Evolutionary conservation across 768 basidiomycete species (phyloP).

Genomic region (Fomitopsis pulvina): DNA sequence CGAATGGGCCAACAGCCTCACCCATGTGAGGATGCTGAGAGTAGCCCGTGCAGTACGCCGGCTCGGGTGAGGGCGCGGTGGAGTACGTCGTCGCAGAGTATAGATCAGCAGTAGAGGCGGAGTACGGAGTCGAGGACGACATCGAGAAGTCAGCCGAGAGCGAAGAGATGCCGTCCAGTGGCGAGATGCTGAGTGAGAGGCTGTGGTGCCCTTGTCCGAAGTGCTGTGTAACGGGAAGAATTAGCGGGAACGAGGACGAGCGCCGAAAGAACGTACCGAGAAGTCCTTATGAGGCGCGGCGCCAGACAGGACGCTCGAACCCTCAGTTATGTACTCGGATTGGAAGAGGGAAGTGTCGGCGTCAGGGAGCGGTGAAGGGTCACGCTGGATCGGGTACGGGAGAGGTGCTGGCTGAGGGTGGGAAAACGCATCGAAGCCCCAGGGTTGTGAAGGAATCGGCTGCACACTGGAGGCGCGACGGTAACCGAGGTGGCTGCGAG

Average conservation of each 20-base stretch:
- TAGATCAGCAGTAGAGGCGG: not conserved
- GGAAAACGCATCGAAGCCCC: conserved; percentile 23
- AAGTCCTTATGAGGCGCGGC: conserved; percentile 15
- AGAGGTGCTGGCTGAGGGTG: conserved; percentile 9
- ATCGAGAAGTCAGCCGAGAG: conserved; percentile 1
- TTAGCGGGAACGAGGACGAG: conserved; percentile 7
- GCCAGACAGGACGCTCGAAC: conserved; percentile 21
- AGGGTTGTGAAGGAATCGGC: conserved; percentile 31
- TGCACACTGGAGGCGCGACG: conserved; percentile 46
- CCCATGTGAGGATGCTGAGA: conserved; percentile 8
- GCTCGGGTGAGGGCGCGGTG: conserved; percentile 2
- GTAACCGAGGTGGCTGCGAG: conserved; percentile 35
- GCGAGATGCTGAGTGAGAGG: conserved; percentile 16
- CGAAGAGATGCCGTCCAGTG: conserved; percentile 24
- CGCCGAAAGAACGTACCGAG: conserved; percentile 13
- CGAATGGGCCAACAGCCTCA: conserved; percentile 12
- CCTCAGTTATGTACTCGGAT: conserved; percentile 27
- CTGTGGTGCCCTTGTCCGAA: conserved; percentile 2
- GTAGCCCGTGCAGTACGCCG: conserved; percentile 5
- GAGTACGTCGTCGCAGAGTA: conserved; percentile 8
- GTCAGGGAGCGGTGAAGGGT: conserved; percentile 44
- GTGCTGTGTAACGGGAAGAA: not conserved
- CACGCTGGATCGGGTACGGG: conserved; percentile 30
- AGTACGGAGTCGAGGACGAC: not conserved
- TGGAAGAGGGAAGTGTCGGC: conserved; percentile 44